Evolutionary conservation across 2,329 filamentous ascomycete genomes (phyloP).

Genomic region (Chalaropsis thielavioides): DNA sequence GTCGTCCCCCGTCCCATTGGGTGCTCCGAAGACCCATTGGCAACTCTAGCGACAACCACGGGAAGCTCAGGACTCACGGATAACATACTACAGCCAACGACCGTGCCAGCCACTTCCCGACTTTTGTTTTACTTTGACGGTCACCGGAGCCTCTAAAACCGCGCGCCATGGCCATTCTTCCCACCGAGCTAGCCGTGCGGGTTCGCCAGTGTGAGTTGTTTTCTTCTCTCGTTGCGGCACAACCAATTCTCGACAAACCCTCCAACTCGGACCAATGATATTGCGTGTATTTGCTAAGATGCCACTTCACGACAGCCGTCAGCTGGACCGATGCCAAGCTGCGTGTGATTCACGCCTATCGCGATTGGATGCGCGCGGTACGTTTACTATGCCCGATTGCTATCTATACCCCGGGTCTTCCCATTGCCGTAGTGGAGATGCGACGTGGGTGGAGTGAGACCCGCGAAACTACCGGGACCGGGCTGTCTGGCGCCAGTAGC

Average conservation of each 20-base stretch:
- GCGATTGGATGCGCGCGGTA: conserved; percentile 94
- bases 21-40: background rate
- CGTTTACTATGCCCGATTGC: conserved; percentile 28
- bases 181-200: conserved; percentile 76
- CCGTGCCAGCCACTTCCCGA: background rate
- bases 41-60: background rate
- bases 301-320: conserved; percentile 42
- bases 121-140: conserved; percentile 19
- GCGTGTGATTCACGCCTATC: conserved; percentile 77
- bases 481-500: background rate
- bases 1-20: background rate
- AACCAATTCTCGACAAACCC: background rate
- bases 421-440: background rate
- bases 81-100: background rate
- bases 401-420: background rate
- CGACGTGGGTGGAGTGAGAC: background rate
- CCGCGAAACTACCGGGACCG: background rate
- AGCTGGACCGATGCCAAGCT: conserved; percentile 80
- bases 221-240: background rate
- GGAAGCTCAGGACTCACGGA: background rate
- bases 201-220: conserved; percentile 57
- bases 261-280: background rate
- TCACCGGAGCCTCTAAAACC: conserved; percentile 18
- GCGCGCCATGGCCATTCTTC: conserved; percentile 69
- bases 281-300: conserved; percentile 26